Conservation (phyloP, 2,329 filamentous ascomycete genomes). For the Diaporthe velutina region DNA sequence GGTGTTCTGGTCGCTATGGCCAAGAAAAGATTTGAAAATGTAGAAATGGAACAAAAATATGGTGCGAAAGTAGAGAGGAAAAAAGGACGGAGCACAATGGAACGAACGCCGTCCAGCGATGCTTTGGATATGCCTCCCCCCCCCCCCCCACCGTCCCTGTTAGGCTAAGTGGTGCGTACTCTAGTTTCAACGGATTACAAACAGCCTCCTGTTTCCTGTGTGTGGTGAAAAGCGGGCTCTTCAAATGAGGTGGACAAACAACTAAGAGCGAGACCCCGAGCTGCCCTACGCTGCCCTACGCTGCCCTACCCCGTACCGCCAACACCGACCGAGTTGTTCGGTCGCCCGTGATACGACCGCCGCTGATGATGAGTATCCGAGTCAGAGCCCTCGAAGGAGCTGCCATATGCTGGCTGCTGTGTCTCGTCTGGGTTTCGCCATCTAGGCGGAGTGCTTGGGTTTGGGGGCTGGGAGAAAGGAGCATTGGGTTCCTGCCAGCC, state of each 20-base stretch:
- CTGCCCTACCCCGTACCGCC: slow-evolving; percentile 55
- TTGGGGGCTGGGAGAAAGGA: slow-evolving; percentile 52
- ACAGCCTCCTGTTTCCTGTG: slow-evolving; percentile 32
- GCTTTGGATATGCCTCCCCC: slow-evolving; percentile 36
- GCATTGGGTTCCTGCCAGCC: slow-evolving; percentile 76
- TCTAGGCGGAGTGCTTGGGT: slow-evolving; percentile 63
- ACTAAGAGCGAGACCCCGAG: slow-evolving; percentile 11
- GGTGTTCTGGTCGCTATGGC: slow-evolving; percentile 34
- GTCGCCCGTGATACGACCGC: slow-evolving; percentile 66
- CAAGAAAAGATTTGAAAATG: slow-evolving; percentile 36
- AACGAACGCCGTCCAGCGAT: slow-evolving; percentile 39
- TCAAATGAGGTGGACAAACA: slow-evolving; percentile 26
- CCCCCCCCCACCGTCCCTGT: slow-evolving; percentile 18
- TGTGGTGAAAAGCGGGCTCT: slow-evolving; percentile 3
- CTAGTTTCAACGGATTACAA: slow-evolving; percentile 40
- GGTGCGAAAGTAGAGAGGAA: slow-evolving; percentile 35
- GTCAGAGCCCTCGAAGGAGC: slow-evolving; percentile 60
- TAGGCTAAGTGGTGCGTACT: slow-evolving; percentile 31
- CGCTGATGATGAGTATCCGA: slow-evolving; percentile 55
- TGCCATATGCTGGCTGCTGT: slow-evolving; percentile 59
- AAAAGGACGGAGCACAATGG: slow-evolving; percentile 36
- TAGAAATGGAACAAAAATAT: slow-evolving; percentile 42
- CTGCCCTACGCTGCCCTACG: neutral
- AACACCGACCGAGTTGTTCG: slow-evolving; percentile 62
- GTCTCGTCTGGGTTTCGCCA: slow-evolving; percentile 62